Conservation (phyloP, 2,329 filamentous ascomycete species). For the Emericellopsis cladophorae region DNA sequence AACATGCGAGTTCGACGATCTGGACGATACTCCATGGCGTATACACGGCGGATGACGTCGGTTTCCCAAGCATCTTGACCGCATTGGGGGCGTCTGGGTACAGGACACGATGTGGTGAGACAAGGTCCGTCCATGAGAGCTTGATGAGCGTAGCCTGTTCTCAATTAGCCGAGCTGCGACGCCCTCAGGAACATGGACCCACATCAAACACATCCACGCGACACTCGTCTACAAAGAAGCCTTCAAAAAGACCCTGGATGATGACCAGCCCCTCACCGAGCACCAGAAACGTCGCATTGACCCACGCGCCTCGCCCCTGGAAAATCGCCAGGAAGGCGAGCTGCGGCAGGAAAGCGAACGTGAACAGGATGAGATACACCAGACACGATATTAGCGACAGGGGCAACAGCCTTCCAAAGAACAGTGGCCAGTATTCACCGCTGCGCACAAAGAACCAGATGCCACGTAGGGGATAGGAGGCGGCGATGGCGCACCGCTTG, state of each 20-base stretch:
- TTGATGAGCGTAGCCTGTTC: constrained; percentile 60
- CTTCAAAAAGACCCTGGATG: constrained; percentile 58
- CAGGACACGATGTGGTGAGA: constrained; percentile 52
- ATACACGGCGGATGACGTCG: constrained; percentile 64
- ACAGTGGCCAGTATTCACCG: constrained; percentile 71
- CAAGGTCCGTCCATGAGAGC: constrained; percentile 54
- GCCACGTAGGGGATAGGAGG: constrained; percentile 52
- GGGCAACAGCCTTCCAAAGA: constrained; percentile 65
- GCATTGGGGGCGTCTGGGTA: constrained; percentile 57
- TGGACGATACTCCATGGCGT: constrained; percentile 86
- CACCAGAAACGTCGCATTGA: constrained; percentile 77
- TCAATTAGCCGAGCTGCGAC: too few relatives aligned
- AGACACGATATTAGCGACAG: constrained; percentile 70
- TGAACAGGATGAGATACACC: constrained; percentile 75
- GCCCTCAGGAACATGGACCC: constrained; percentile 13
- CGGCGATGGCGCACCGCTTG: constrained; percentile 29
- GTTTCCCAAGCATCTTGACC: constrained; percentile 71
- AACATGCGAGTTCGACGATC: constrained; percentile 70
- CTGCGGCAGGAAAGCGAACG: constrained; percentile 80
- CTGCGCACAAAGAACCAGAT: constrained; percentile 72
- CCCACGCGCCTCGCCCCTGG: constrained; percentile 76
- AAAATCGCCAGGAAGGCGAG: constrained; percentile 83
- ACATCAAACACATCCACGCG: constrained; percentile 78
- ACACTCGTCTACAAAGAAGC: constrained; percentile 69
- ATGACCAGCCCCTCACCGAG: constrained; percentile 72